phyloP scores from a whole-genome alignment of 257 asterid genomes.

The Coffea eugenioides region DNA sequence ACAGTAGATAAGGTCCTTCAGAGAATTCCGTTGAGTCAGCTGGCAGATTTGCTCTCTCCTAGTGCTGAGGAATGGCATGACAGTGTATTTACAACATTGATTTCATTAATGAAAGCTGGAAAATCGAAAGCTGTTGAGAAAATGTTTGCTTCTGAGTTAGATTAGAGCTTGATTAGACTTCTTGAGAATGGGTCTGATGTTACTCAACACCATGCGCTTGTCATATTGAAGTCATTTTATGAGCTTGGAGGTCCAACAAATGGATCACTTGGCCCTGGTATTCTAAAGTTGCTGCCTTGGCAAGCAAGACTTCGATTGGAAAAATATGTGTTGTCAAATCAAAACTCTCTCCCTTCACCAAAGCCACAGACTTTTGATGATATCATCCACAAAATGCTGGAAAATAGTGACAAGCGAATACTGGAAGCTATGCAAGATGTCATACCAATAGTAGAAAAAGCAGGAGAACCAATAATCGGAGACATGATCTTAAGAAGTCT shows the following conservation, averaged over 20 bases:
- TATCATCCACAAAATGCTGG: constrained; percentile 20
- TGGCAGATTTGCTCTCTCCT: constrained; percentile 28
- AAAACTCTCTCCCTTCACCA: constrained; percentile 21
- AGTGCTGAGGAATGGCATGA: constrained; percentile 32
- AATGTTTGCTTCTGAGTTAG: constrained; percentile 26
- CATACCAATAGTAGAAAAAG: constrained; percentile 33
- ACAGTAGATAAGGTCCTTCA: constrained; percentile 23
- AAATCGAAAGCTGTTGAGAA: constrained; percentile 34
- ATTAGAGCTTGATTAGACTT: constrained; percentile 29
- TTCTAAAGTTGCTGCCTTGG: constrained; percentile 30
- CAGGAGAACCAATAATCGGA: constrained; percentile 17
- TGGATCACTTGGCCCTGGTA: constrained; percentile 20
- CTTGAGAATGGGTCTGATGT: constrained; percentile 32
- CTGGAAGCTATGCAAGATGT: constrained; percentile 35
- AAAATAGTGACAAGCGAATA: constrained; percentile 16
- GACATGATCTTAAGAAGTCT: constrained; percentile 30
- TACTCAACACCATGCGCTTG: constrained; percentile 27
- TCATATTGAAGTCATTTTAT: constrained; percentile 23
- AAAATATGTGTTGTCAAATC: constrained; percentile 25
- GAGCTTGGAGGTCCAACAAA: constrained; percentile 31
- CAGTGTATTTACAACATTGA: constrained; percentile 25
- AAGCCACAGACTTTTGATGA: constrained; percentile 30
- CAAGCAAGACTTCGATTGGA: constrained; percentile 36
- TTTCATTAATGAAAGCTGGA: constrained; percentile 35
- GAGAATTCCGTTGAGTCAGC: constrained; percentile 26